Base-by-base conservation (phyloP, 2,329 filamentous ascomycete genomes). In the Fusarium austroafricanum region DNA sequence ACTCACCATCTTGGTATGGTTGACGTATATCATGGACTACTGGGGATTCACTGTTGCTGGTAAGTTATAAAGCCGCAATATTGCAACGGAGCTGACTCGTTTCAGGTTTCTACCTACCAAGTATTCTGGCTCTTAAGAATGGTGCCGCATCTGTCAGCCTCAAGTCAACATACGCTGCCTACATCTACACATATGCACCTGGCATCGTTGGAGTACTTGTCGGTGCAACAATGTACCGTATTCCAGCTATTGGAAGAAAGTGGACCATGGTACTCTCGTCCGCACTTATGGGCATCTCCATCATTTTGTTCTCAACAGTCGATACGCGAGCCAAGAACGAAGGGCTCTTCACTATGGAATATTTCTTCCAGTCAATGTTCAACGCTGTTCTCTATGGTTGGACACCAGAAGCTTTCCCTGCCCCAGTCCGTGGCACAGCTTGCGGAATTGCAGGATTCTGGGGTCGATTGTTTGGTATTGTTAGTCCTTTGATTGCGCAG, bases 361-460 rank as follows among this genome's bases (percentile, higher is more conserved):
- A 80, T 11, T 77, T 84, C n/a, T 73, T 84, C 18, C 81, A 80
- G 15, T 82, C 82, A 54, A 79, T 79, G 70, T 78, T 76, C 56
- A 77, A 74, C 14, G 75, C 65, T 10, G 76, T 77, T 0, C 55
- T 78, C 42, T 84, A 82, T 53, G 82, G 80, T 0, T 83, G 80
- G 75, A 88, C 86, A 0, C 86, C 86, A 0, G 85, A 89, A 67
- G 84, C 84, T 1, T 88, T 89, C 75, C 85, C 85, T 0, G 84
- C 83, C 4, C 83, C 85, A 0, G 79, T 85, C 43, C 79, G 86
- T 1, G 86, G 85, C 4, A 87, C 85, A 0, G 87, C 87, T 0
- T 85, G 83, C 67, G 87, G 87, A 0, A 63, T 88, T 14, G 85
- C 86, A 3, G 85, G 83, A 61, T 89, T 87, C 70, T 88, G 85